Percentiles rank a stretch among this genome's conserved stretches.
Conservation (phyloP, 2,329 filamentous ascomycete species). For the Penicillium digitatum region DNA sequence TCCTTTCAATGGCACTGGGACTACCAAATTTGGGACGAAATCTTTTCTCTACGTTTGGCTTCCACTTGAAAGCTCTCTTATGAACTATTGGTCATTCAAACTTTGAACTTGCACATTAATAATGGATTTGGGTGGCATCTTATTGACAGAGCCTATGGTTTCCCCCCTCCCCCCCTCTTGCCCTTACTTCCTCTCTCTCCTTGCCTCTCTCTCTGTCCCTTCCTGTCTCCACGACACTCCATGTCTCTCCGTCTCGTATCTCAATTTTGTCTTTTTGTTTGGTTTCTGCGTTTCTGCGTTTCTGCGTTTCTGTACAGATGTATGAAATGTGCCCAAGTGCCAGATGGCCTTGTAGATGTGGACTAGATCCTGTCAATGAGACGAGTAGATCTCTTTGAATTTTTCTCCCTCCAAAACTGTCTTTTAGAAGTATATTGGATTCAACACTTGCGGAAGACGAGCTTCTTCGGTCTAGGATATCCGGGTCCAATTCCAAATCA, state of each 20-base stretch:
- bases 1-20: slow-evolving; percentile 21
- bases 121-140: slow-evolving; percentile 20
- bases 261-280: background rate
- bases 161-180: background rate
- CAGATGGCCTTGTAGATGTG: slow-evolving; percentile 5
- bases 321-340: slow-evolving; percentile 8
- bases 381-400: slow-evolving; percentile 17
- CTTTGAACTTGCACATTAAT: slow-evolving; percentile 18
- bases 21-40: slow-evolving; percentile 20
- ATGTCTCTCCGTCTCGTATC: slow-evolving; percentile 4
- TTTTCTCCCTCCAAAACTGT: background rate
- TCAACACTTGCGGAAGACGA: background rate
- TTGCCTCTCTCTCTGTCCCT: slow-evolving; percentile 4
- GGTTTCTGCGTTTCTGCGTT: background rate
- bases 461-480: background rate
- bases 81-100: slow-evolving; percentile 17
- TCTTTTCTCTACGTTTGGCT: slow-evolving; percentile 10
- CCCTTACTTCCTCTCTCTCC: slow-evolving; percentile 9
- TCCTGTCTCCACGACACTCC: background rate
- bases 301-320: slow-evolving; percentile 19
- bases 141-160: slow-evolving; percentile 15
- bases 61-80: slow-evolving; percentile 14
- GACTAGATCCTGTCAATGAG: slow-evolving; percentile 16
- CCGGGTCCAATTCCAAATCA: no score
- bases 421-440: background rate